Evolutionary conservation across 2,329 filamentous ascomycete species (phyloP).

Genomic region (Lasiodiplodia sp.): DNA sequence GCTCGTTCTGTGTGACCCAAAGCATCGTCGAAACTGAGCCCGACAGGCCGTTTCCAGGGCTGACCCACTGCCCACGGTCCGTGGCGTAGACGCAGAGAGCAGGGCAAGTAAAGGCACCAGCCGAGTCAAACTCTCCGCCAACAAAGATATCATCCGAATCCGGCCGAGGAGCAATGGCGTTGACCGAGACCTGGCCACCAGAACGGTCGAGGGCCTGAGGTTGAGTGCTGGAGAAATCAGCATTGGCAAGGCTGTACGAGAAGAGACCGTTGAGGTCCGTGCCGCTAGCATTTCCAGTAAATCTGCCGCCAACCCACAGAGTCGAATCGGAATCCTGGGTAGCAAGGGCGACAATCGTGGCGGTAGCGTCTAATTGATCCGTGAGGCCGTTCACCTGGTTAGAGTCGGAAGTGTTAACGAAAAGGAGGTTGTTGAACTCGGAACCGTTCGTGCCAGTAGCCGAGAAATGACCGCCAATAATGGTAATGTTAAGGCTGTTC

Average conservation of each 20-base stretch:
- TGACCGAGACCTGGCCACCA: conserved; percentile 68
- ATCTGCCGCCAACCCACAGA: conserved; percentile 81
- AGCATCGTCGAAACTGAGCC: conserved; percentile 76
- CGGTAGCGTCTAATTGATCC: conserved; percentile 70
- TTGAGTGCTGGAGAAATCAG: conserved; percentile 69
- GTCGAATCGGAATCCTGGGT: conserved; percentile 63
- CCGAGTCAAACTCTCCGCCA: conserved; percentile 82
- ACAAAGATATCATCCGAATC: conserved; percentile 80
- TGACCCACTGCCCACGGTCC: conserved; percentile 75
- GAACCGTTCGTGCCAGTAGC: conserved; percentile 73
- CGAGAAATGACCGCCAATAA: conserved; percentile 87
- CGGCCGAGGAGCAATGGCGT: conserved; percentile 76
- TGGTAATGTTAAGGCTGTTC: conserved; percentile 77
- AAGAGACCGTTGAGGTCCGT: conserved; percentile 75
- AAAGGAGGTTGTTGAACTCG: conserved; percentile 77
- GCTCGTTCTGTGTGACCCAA: conserved; percentile 75
- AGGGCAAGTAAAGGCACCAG: conserved; percentile 82
- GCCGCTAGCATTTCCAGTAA: conserved; percentile 74
- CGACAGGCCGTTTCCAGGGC: conserved; percentile 74
- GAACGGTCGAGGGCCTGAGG: conserved; percentile 77
- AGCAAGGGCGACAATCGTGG: conserved; percentile 76
- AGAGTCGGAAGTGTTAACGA: conserved; percentile 78
- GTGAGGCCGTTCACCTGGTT: conserved; percentile 74
- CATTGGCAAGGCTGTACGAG: conserved; percentile 75
- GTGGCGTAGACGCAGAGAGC: conserved; percentile 82